Base-by-base conservation (phyloP, 2,329 filamentous ascomycete genomes). In the Sarocladiaceae sp. region DNA sequence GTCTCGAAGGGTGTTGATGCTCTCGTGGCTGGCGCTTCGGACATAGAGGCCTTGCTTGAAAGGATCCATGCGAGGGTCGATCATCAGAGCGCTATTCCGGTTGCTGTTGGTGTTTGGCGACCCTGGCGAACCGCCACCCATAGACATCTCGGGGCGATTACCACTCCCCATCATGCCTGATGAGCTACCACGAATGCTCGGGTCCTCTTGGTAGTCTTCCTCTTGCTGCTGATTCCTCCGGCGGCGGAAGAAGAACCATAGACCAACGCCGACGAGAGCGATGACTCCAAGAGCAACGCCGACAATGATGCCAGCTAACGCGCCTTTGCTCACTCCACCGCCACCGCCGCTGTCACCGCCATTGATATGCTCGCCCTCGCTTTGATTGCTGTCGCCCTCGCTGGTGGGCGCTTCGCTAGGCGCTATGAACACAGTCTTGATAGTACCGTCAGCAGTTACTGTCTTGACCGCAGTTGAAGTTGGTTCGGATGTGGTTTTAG, bases 11-110 rank as follows among this genome's bases (percentile, higher is more conserved):
- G 79, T 82, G 51, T 76, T 76, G 55, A 83, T 63, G 55, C 78
- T 83, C 57, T 83, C 79, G 48, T 73, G 72, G 53, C 78, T 82
- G 57, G 74, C 74, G 53, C 72, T 80, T 20, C 74, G 68, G 33
- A 66, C 64, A 56, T 82, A 83, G 11, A 81, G 63, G 15, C 72
- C 73, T 27, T 71, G 68, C 39, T 74, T 70, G 49, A 76, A 80
- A 1, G 79, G 79, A 53, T 83, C 75, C 65, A 83, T 73, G 34
- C 80, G 70, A 24, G 80, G 80, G 55, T 83, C 80, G 44, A 81
- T 72, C 7, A 76, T 74, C 44, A 82, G 58, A 34, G 67, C 66
- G 56, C 73, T 75, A 50, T 69, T 76, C 45, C 73, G 71, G 46
- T 75, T 71, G 32, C 69, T 66, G 6, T 63, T 65, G 3, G 68